Percentiles rank a stretch among this genome's conserved stretches.
These are phyloP conservation scores for Magnusiomyces tetraspermus DNA, from an alignment of 1,139 yeast species.

Conservation along the genomic window DNA sequence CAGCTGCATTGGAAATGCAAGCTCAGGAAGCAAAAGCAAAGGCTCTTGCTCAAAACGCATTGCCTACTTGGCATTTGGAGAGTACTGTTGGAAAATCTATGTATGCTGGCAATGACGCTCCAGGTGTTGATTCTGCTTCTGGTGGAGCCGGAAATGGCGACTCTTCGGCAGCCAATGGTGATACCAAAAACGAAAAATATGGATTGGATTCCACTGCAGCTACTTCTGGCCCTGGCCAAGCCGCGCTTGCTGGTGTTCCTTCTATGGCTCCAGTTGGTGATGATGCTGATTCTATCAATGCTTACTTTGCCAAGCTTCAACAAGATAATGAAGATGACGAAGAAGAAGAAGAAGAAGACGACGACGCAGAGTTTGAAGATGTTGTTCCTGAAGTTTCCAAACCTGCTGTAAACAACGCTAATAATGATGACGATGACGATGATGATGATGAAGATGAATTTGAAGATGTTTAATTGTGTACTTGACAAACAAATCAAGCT, in stretches of 20 bases:
- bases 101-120: constrained; percentile 13
- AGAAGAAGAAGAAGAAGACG: constrained; percentile 43
- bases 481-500: not conserved
- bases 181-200: not conserved
- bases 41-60: constrained; percentile 72
- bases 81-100: constrained; percentile 66
- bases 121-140: constrained; percentile 15
- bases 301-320: constrained; percentile 1
- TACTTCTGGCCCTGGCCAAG: not conserved
- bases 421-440: constrained; percentile 27
- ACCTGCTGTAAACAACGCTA: constrained; percentile 28
- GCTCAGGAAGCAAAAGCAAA: constrained; percentile 57
- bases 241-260: not conserved
- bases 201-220: not conserved
- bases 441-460: constrained; percentile 50
- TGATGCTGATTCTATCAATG: not conserved
- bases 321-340: not conserved
- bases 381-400: constrained; percentile 46
- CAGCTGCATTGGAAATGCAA: constrained; percentile 43
- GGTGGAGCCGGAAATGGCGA: not conserved
- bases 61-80: constrained; percentile 93
- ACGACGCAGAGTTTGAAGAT: constrained; percentile 52
- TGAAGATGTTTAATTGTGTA: constrained; percentile 31
- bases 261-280: not conserved
- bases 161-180: not conserved